These are phyloP conservation scores for Chytriomyces confervae DNA, from an alignment of 192 early-diverging fungal species.

Conservation along the genomic window DNA sequence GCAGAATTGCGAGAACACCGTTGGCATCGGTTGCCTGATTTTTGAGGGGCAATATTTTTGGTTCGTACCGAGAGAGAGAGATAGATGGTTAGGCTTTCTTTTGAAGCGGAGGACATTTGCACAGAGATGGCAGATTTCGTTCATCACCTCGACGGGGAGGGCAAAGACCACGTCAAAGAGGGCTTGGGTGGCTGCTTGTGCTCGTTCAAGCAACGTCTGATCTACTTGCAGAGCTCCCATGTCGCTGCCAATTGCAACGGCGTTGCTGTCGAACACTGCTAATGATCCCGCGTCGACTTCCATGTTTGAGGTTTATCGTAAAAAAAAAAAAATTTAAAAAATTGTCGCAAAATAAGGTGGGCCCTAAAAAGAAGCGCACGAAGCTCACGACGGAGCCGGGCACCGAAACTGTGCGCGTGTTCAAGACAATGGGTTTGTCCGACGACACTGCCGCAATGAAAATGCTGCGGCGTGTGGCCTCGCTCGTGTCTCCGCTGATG, in stretches of 20 bases:
- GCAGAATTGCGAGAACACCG: slow-evolving; percentile 82
- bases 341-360: too few relatives aligned
- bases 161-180: slow-evolving; percentile 89
- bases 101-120: too few relatives aligned
- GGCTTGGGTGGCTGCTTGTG: slow-evolving; percentile 83
- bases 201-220: slow-evolving; percentile 48
- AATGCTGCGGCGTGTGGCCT: slow-evolving; percentile 27
- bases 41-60: too few relatives aligned
- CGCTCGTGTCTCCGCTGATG: slow-evolving; percentile 75
- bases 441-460: slow-evolving; percentile 38
- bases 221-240: slow-evolving; percentile 55
- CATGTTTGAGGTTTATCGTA: slow-evolving; percentile 34
- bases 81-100: too few relatives aligned
- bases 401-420: slow-evolving; percentile 16
- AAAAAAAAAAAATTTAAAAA: slow-evolving; percentile 25
- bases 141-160: slow-evolving; percentile 57
- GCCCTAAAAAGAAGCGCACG: neutral
- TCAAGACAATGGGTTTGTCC: slow-evolving; percentile 28
- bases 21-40: slow-evolving; percentile 44
- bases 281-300: slow-evolving; percentile 90
- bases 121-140: too few relatives aligned
- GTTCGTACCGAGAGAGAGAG: too few relatives aligned
- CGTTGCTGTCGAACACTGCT: slow-evolving; percentile 80
- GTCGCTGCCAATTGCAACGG: slow-evolving; percentile 62
- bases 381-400: slow-evolving; percentile 8